Base-by-base conservation (phyloP, 2,329 filamentous ascomycete genomes). In the Calonectria hawksworthii region DNA sequence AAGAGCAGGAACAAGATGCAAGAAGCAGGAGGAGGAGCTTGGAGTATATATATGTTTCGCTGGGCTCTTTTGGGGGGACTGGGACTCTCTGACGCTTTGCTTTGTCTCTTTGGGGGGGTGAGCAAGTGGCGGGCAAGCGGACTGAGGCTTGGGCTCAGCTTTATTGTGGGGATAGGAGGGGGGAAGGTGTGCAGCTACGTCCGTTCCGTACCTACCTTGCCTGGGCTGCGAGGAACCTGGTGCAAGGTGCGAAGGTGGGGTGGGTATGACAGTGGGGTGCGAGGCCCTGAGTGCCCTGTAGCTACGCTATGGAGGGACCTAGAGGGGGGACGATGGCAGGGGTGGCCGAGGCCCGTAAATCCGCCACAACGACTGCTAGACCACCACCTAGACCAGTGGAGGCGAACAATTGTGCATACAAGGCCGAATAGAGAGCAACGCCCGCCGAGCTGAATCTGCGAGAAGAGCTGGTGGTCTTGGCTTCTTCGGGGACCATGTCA, bases 21-120 rank as follows among this genome's bases (percentile, higher is more conserved):
- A 75, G 75, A 73, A 41, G 75, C 68, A 70, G 71, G 73, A 74
- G 77, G 79, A 79, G 51, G 67, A 77, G 72, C 63, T 73, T 59
- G 79, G 66, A 78, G 77, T 80, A 81, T 81, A 81, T 77, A 79
- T 81, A 81, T 69, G 56, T 69, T 71, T 71, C 59, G 44, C 65
- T 63, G 64, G 34, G 56, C 56, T 63, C 51, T 68, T 72, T 68
- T 72, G 70, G 36, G 65, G 66, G 64, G 64, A 52, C 63, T 72
- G 70, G 52, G 64, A 56, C 70, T 56, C 56, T 67, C 61, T 68
- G 66, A 68, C 51, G 65, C 54, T 68, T 63, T 41, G 70, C 70
- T 73, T 68, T 68, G 71, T 67, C 61, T 36, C 38, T 59, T 72
- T n/a, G n/a, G 67, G 68, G 68, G 66, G 50, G 50, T 64, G 50